Conservation (phyloP, 140 eudicot genomes). For the Stevia rebaudiana region DNA sequence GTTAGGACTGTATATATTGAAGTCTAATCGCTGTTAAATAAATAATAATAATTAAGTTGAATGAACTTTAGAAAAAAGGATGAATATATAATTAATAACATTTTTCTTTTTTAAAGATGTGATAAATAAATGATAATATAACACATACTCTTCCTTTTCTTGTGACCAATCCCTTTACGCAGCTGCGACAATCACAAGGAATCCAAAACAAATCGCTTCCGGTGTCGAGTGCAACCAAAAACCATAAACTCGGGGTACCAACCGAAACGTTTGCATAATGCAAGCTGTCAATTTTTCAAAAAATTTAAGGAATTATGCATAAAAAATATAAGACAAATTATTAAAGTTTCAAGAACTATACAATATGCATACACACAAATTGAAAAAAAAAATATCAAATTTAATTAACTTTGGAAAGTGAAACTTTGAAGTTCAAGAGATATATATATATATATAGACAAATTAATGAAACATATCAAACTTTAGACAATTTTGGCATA, state of each 20-base stretch:
- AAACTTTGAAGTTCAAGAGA: too few species aligned
- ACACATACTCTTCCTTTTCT: constrained; percentile 49
- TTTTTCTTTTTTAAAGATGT: too few species aligned
- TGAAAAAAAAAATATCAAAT: too few species aligned
- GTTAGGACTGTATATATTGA: constrained; percentile 77
- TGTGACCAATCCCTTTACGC: constrained; percentile 45
- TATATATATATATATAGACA: too few species aligned
- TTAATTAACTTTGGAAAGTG: too few species aligned
- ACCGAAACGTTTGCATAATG: constrained; percentile 81
- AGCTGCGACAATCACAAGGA: constrained; percentile 73
- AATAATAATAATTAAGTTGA: background rate
- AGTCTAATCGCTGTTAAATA: constrained; percentile 32
- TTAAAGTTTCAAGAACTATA: constrained; percentile 11
- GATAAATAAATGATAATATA: background rate
- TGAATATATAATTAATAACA: background rate
- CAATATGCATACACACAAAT: too few species aligned
- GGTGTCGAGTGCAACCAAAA: constrained; percentile 92
- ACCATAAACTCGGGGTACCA: constrained; percentile 79
- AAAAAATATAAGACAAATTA: background rate
- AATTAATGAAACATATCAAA: too few species aligned
- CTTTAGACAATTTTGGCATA: too few species aligned
- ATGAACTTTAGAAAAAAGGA: background rate
- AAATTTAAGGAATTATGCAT: constrained; percentile 7
- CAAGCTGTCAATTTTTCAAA: constrained; percentile 47
- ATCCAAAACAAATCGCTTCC: constrained; percentile 96